phyloP scores from a whole-genome alignment of 257 asterid species.

The Schizonepeta tenuifolia region DNA sequence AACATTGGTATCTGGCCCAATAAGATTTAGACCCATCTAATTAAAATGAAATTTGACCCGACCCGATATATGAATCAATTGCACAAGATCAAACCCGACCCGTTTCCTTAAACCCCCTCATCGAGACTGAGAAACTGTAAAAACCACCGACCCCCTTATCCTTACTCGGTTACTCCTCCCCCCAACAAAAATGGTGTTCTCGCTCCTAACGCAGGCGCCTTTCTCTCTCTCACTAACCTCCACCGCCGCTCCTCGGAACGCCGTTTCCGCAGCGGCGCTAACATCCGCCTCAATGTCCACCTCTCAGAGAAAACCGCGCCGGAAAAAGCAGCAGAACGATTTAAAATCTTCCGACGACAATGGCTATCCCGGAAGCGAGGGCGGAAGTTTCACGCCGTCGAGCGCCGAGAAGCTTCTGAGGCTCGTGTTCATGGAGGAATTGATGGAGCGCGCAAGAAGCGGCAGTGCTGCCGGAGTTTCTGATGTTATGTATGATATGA shows the following conservation, averaged over 20 bases:
- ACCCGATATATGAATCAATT: background rate
- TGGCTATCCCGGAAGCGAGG: constrained; percentile 38
- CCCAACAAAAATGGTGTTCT: constrained; percentile 48
- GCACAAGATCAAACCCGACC: constrained; percentile 25
- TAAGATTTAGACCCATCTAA: background rate
- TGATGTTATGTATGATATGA: constrained; percentile 89
- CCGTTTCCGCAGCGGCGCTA: constrained; percentile 39
- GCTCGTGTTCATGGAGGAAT: constrained; percentile 93
- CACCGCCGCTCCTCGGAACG: constrained; percentile 44
- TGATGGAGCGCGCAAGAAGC: constrained; percentile 76
- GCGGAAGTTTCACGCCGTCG: constrained; percentile 54
- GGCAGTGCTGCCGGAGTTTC: constrained; percentile 78
- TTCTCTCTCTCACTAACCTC: constrained; percentile 48
- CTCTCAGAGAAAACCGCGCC: constrained; percentile 62
- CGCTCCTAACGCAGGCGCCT: constrained; percentile 47
- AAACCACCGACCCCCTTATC: constrained; percentile 39
- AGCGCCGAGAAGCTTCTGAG: constrained; percentile 86
- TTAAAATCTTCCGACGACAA: constrained; percentile 51
- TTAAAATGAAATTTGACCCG: background rate
- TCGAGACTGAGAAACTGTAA: constrained; percentile 26
- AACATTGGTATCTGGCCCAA: constrained; percentile 11
- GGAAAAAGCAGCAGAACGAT: constrained; percentile 60
- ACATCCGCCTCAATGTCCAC: constrained; percentile 49
- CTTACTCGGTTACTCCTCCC: constrained; percentile 30
- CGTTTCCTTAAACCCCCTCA: constrained; percentile 46